Evolutionary conservation across 495 filamentous ascomycete genomes (phyloP).

Genomic region (Tuber microsphaerosporum): DNA sequence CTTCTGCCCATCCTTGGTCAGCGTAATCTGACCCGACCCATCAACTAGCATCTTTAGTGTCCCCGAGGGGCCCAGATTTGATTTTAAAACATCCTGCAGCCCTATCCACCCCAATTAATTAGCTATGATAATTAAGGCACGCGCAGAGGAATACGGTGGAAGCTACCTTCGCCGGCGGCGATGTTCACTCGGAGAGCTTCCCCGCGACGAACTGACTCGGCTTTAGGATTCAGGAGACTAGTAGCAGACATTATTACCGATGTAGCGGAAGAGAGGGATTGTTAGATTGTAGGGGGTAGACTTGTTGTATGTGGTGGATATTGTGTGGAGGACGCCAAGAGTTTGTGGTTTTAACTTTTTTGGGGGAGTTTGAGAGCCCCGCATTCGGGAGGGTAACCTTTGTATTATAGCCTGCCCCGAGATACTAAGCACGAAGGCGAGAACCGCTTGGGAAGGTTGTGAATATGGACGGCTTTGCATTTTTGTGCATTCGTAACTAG

Average conservation of each 20-base stretch:
- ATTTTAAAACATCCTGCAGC: conserved; percentile 90
- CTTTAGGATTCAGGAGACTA: conserved; percentile 95
- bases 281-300: background rate
- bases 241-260: conserved; percentile 65
- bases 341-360: conserved; percentile 1
- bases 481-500: background rate
- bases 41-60: conserved; percentile 99
- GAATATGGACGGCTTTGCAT: background rate
- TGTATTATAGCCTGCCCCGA: background rate
- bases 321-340: background rate
- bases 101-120: conserved; percentile 39
- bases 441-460: background rate
- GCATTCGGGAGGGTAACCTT: conserved; percentile 3
- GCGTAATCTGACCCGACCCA: conserved; percentile 93
- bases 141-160: background rate
- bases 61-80: conserved; percentile 85
- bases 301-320: background rate
- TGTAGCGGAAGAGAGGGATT: background rate
- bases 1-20: conserved; percentile 98
- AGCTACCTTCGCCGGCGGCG: conserved; percentile 72
- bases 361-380: background rate
- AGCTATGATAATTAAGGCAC: conserved; percentile 6
- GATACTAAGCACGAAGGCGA: background rate
- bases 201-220: conserved; percentile 90
- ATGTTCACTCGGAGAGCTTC: conserved; percentile 97